A percentile compares a stretch with the other conserved stretches of the same genome.
These are phyloP conservation scores for Rhizopogon vinicolor DNA, from an alignment of 768 basidiomycete species.

Conservation along the genomic window DNA sequence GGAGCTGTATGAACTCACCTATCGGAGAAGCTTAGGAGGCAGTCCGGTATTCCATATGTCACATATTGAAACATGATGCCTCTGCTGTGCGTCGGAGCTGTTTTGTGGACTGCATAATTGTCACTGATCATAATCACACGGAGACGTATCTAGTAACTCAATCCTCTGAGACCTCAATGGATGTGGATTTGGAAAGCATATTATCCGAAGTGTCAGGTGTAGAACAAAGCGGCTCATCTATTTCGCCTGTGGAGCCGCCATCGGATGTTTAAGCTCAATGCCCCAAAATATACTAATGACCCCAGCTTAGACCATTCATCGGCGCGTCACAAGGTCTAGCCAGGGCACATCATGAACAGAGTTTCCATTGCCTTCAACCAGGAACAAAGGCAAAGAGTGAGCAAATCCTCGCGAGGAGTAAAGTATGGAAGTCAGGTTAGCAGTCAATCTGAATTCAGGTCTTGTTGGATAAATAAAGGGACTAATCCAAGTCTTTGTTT, in stretches of 20 bases:
- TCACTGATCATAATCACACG: too few species aligned
- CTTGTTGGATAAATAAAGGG: not conserved
- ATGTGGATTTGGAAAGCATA: slow-evolving; percentile 16
- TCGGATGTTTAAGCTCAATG: not conserved
- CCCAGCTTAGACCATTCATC: slow-evolving; percentile 16
- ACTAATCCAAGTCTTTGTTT: slow-evolving; percentile 1
- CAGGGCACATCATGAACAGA: not conserved
- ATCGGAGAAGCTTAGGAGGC: slow-evolving; percentile 77
- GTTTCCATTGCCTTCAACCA: slow-evolving; percentile 15
- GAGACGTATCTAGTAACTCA: not conserved
- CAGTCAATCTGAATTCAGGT: slow-evolving; percentile 8
- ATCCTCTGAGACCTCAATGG: slow-evolving; percentile 21
- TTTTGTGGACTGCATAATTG: too few species aligned
- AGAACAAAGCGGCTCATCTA: slow-evolving; percentile 4
- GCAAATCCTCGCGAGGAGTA: slow-evolving; percentile 4
- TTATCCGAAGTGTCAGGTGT: not conserved
- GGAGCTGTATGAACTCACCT: slow-evolving; percentile 92
- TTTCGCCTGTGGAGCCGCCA: slow-evolving; percentile 2
- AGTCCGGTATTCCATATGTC: slow-evolving; percentile 87
- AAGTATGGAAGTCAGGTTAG: not conserved
- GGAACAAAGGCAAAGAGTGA: slow-evolving; percentile 21
- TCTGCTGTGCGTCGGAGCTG: slow-evolving; percentile 53
- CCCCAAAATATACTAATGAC: slow-evolving; percentile 9
- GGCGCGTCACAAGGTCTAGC: not conserved
- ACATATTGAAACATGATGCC: slow-evolving; percentile 89